Evolutionary conservation across 2,329 filamentous ascomycete species (phyloP).

Genomic region (Colletotrichum paranaense): DNA sequence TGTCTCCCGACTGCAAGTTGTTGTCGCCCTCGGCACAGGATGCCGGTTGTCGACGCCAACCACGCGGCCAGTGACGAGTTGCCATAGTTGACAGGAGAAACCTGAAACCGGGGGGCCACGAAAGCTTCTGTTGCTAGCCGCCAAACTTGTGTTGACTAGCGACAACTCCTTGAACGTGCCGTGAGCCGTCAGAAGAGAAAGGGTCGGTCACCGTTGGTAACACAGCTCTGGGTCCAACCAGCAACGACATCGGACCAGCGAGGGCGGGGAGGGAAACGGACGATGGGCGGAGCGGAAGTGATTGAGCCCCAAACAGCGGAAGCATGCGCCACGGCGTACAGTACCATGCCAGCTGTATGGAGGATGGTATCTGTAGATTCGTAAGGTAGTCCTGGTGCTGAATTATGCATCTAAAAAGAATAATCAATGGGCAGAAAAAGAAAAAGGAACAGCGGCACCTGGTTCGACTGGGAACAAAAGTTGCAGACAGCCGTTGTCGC

Average conservation of each 20-base stretch:
- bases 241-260: not conserved
- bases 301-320: not conserved
- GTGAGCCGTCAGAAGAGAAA: not conserved
- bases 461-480: not conserved
- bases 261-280: slow-evolving; percentile 1
- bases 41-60: slow-evolving; percentile 2
- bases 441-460: not conserved
- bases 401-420: slow-evolving; percentile 11
- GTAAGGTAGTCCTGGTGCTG: not conserved
- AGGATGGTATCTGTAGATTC: not conserved
- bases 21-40: not conserved
- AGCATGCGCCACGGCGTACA: slow-evolving; percentile 6
- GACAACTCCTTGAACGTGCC: not conserved
- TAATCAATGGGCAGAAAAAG: not conserved
- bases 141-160: slow-evolving; percentile 7
- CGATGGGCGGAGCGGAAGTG: slow-evolving; percentile 23
- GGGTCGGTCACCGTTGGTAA: not conserved
- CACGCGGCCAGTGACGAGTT: slow-evolving; percentile 29
- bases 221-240: not conserved
- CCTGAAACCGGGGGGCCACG: slow-evolving; percentile 19
- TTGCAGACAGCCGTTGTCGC: slow-evolving; percentile 2
- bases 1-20: not conserved
- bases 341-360: not conserved
- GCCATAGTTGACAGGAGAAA: slow-evolving; percentile 7
- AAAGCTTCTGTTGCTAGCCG: slow-evolving; percentile 18